These are phyloP conservation scores for Metarhizium robertsii DNA, from an alignment of 2,329 filamentous ascomycete species.

Conservation along the genomic window DNA sequence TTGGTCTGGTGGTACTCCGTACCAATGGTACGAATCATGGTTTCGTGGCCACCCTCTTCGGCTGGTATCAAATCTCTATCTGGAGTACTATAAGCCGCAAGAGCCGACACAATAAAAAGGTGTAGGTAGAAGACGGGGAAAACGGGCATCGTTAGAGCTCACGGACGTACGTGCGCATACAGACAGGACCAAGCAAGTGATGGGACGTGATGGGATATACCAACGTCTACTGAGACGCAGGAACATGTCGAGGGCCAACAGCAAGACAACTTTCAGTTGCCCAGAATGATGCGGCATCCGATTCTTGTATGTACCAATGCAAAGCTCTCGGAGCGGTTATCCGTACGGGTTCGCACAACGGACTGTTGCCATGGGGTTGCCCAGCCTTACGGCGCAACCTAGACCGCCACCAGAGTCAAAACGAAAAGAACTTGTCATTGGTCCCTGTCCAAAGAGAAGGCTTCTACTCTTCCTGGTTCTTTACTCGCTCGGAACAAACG, in stretches of 20 bases:
- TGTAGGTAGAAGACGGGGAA: not conserved
- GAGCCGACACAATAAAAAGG: too few relatives aligned
- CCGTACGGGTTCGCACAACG: not conserved
- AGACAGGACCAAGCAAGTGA: not conserved
- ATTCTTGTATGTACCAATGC: not conserved
- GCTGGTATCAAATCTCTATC: not conserved
- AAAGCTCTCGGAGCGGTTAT: not conserved
- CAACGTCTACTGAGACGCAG: not conserved
- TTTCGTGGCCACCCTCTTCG: not conserved
- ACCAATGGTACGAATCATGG: not conserved
- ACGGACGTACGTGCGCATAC: too few relatives aligned
- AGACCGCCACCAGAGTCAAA: not conserved
- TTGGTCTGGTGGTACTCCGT: not conserved
- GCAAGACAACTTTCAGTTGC: not conserved
- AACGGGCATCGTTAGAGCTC: too few relatives aligned
- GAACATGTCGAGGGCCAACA: not conserved
- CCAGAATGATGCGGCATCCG: not conserved
- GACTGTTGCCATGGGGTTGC: not conserved
- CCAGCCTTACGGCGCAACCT: not conserved
- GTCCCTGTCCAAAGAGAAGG: not conserved
- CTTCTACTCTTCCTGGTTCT: too few relatives aligned
- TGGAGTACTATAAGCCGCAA: too few relatives aligned
- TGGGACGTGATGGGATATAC: not conserved
- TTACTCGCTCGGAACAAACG: too few relatives aligned
- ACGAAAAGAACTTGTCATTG: not conserved